These are phyloP conservation scores for Beauveria varroae DNA, from an alignment of 2,329 filamentous ascomycete species.

Conservation along the genomic window DNA sequence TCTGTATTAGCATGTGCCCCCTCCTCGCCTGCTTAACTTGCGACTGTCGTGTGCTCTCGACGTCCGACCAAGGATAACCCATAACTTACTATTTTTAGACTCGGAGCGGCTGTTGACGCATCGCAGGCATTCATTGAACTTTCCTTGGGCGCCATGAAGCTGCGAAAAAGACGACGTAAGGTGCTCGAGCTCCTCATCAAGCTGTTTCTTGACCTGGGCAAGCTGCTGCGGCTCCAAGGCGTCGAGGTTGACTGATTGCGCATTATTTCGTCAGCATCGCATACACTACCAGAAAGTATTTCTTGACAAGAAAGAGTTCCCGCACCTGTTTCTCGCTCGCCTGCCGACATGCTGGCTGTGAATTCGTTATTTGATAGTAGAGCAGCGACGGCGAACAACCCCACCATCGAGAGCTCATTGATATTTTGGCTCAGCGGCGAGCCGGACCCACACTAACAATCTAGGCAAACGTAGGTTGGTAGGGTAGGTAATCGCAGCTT, in stretches of 20 bases:
- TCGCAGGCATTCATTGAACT: constrained; percentile 83
- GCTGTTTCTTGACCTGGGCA: constrained; percentile 85
- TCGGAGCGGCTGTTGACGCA: constrained; percentile 52
- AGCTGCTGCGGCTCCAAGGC: constrained; percentile 79
- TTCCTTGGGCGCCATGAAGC: constrained; percentile 79
- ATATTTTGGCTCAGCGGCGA: background rate
- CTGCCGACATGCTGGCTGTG: constrained; percentile 7
- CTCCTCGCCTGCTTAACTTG: background rate
- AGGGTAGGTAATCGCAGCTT: too few species aligned
- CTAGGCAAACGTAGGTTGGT: too few species aligned
- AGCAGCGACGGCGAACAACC: background rate
- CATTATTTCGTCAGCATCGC: background rate
- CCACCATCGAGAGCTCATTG: constrained; percentile 5
- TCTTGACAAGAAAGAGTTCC: background rate
- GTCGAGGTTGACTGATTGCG: constrained; percentile 52
- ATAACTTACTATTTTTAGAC: background rate
- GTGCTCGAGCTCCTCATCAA: constrained; percentile 93
- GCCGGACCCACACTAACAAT: background rate
- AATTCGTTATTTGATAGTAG: background rate
- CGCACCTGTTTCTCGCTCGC: constrained; percentile 9
- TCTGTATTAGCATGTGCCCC: background rate
- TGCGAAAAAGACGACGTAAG: constrained; percentile 85
- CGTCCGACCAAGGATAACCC: background rate
- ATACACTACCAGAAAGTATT: background rate
- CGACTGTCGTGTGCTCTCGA: background rate